Evolutionary conservation across 2,329 filamentous ascomycete genomes (phyloP), one percentile per base, ranked within the genome.

Genomic region (Epichloe coenophiala): DNA sequence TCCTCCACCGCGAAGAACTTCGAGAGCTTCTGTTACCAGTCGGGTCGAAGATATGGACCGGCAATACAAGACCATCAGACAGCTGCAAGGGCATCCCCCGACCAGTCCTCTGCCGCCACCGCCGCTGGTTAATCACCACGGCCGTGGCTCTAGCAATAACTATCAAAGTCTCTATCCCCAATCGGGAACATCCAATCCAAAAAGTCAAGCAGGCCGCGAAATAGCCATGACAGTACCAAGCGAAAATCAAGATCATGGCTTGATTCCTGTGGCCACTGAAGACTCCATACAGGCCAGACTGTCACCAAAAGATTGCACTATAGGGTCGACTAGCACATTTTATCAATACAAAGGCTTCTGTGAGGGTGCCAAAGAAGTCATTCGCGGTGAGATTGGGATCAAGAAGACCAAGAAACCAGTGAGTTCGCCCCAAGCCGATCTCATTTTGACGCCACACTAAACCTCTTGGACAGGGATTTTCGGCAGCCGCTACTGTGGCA

Each of bases 321-420:
- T 79, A 37, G 68, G 62, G 9, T 53, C 58, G 2, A 54, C 62
- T 9, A 76, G 74, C 55, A 78, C 76, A 0, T 78, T 78, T 54
- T 71, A 74, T 47, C 62, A 71, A 9, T 64, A 74, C 38, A 77
- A 75, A 50, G 76, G 75, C 1, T 78, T 80, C 56, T 80, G 77
- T 42, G 69, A 72, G 19, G 76, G 76, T 1, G 76, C 76, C 6
- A 71, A 71, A 45, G 73, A 76, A 15, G 69, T 73, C 1, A 61
- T 72, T 31, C 65, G 66, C 37, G 76, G 76, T 1, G 71, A 69
- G 2, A 60, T 70, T 3, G 76, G 75, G 7, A 68, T 78, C 45
- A 75, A 71, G 57, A 74, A 71, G 55, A 68, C 71, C 3, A 73
- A 72, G 57, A 73, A 75, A 53, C 68, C 74, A 33, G 72, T 76